Conservation (phyloP, 257 asterid species). For the Osmanthus fragrans region DNA sequence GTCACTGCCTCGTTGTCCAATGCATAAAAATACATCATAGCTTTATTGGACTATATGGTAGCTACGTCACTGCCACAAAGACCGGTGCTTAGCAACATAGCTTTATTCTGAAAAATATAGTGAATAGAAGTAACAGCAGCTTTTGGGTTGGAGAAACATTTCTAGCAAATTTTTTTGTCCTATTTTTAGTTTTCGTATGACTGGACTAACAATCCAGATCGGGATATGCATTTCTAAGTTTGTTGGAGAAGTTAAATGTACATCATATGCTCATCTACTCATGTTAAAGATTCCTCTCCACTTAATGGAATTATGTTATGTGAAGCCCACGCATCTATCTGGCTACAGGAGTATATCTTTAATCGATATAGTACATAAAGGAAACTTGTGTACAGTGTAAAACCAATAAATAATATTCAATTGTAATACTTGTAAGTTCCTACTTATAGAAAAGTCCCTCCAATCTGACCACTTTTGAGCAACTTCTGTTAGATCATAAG, state of each 20-base stretch:
- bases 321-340: not conserved
- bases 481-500: not conserved
- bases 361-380: not conserved
- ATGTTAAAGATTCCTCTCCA: not conserved
- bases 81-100: too few species aligned
- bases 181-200: not conserved
- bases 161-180: not conserved
- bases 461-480: not conserved
- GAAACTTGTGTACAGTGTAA: not conserved
- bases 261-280: not conserved
- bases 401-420: not conserved
- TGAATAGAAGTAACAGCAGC: not conserved
- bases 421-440: not conserved
- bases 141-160: not conserved
- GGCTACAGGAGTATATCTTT: not conserved
- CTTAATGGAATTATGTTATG: not conserved
- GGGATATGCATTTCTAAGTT: not conserved
- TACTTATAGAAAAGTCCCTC: not conserved
- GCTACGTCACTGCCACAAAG: too few species aligned
- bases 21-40: too few species aligned
- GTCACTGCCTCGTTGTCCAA: too few species aligned
- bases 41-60: too few species aligned
- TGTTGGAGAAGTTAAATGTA: not conserved
- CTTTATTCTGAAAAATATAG: not conserved
- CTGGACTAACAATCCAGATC: not conserved